phyloP scores from a whole-genome alignment of 441 rosid genomes.

The Adansonia madagascariensis region DNA sequence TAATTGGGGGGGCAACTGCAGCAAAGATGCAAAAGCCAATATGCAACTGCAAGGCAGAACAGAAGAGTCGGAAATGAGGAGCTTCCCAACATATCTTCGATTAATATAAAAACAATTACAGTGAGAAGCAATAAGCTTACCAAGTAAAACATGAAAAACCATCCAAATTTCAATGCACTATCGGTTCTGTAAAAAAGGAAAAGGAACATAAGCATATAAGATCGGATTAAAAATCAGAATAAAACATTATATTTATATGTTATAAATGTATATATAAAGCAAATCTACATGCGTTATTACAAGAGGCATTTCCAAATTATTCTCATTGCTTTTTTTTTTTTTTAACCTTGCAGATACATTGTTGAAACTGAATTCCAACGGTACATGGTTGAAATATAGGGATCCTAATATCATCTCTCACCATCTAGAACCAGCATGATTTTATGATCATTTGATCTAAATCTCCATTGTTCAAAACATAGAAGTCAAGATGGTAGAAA shows the following conservation, averaged over 20 bases:
- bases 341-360: neutral
- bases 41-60: slow-evolving; percentile 65
- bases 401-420: neutral
- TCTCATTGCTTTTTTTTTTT: neutral
- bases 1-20: slow-evolving; percentile 88
- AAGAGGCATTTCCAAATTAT: neutral
- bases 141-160: slow-evolving; percentile 79
- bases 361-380: neutral
- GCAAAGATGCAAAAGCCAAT: slow-evolving; percentile 85
- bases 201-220: neutral
- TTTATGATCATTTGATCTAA: slow-evolving; percentile 5
- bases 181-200: slow-evolving; percentile 74
- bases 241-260: neutral
- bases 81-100: slow-evolving; percentile 26
- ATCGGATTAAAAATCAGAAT: neutral
- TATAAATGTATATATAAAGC: neutral
- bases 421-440: neutral
- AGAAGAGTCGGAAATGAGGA: slow-evolving; percentile 19
- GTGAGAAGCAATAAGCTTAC: slow-evolving; percentile 47
- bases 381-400: neutral
- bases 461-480: neutral
- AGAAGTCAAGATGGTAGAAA: neutral
- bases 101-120: slow-evolving; percentile 20
- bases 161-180: slow-evolving; percentile 91
- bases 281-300: neutral